phyloP scores from a whole-genome alignment of 371 early-diverging fungal species.

The Nosema muscidifuracis region DNA sequence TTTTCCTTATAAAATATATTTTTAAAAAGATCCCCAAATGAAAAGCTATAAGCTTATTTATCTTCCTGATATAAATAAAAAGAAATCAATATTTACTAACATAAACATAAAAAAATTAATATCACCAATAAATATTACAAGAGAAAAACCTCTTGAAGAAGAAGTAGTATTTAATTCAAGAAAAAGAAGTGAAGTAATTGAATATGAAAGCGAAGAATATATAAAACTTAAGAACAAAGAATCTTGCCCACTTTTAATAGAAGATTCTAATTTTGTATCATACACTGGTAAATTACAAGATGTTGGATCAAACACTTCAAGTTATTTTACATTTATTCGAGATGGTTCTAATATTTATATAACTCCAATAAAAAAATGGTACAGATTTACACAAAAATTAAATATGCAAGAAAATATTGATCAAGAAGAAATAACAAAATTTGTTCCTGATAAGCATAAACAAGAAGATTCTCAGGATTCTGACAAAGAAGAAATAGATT shows the following conservation, averaged over 20 bases:
- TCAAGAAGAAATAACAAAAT: conserved; percentile 50
- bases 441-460: conserved; percentile 33
- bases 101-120: conserved; percentile 22
- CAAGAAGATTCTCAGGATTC: conserved; percentile 14
- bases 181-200: conserved; percentile 61
- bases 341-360: conserved; percentile 47
- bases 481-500: conserved; percentile 61
- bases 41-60: conserved; percentile 21
- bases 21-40: not conserved
- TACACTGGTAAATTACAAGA: conserved; percentile 56
- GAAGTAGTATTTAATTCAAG: conserved; percentile 33
- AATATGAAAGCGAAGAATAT: conserved; percentile 58
- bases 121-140: conserved; percentile 24
- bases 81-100: conserved; percentile 41
- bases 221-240: conserved; percentile 53
- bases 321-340: conserved; percentile 60
- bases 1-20: not conserved
- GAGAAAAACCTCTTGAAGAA: conserved; percentile 38
- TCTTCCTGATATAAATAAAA: conserved; percentile 3
- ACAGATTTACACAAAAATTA: conserved; percentile 56
- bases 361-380: conserved; percentile 57
- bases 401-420: conserved; percentile 41
- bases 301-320: conserved; percentile 20
- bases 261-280: conserved; percentile 47
- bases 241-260: conserved; percentile 49